Percentiles rank a stretch among this genome's conserved stretches.
These are phyloP conservation scores for Akebia trifoliata DNA, from an alignment of 164 flowering plant species.

Conservation along the genomic window DNA sequence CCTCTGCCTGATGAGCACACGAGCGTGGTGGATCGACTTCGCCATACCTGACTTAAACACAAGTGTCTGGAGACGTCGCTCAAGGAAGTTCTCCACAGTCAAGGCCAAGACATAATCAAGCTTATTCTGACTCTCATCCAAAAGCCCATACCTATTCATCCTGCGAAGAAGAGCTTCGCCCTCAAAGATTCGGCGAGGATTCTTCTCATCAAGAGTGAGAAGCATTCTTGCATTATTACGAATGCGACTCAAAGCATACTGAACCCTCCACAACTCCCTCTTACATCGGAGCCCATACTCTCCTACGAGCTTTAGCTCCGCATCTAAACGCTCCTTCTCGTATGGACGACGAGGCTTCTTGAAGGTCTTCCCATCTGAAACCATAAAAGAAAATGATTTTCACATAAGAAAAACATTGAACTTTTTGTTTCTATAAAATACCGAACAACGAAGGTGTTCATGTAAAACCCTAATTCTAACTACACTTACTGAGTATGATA, in stretches of 20 bases:
- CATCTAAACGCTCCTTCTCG: slow-evolving; percentile 65
- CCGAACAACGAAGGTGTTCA: not conserved
- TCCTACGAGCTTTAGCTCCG: slow-evolving; percentile 66
- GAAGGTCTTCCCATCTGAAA: slow-evolving; percentile 62
- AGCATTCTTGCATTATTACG: slow-evolving; percentile 55
- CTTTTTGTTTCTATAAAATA: too few species aligned
- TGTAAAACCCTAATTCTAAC: not conserved
- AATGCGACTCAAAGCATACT: slow-evolving; percentile 58
- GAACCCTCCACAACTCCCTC: slow-evolving; percentile 70
- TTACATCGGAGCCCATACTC: slow-evolving; percentile 62
- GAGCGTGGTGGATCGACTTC: slow-evolving; percentile 63
- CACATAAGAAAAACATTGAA: too few species aligned
- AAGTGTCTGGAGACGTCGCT: slow-evolving; percentile 62
- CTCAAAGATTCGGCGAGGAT: slow-evolving; percentile 56
- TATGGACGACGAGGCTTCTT: slow-evolving; percentile 66
- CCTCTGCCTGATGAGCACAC: slow-evolving; percentile 59
- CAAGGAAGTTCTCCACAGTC: slow-evolving; percentile 67
- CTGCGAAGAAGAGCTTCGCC: slow-evolving; percentile 62
- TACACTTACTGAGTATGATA: too few species aligned
- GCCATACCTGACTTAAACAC: slow-evolving; percentile 71
- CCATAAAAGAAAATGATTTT: not conserved
- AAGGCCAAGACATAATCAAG: slow-evolving; percentile 67
- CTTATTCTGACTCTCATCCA: slow-evolving; percentile 71
- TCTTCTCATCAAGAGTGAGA: slow-evolving; percentile 64
- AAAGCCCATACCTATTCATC: slow-evolving; percentile 58